phyloP scores from a whole-genome alignment of 768 basidiomycete species.

The Rhodocollybia butyracea region DNA sequence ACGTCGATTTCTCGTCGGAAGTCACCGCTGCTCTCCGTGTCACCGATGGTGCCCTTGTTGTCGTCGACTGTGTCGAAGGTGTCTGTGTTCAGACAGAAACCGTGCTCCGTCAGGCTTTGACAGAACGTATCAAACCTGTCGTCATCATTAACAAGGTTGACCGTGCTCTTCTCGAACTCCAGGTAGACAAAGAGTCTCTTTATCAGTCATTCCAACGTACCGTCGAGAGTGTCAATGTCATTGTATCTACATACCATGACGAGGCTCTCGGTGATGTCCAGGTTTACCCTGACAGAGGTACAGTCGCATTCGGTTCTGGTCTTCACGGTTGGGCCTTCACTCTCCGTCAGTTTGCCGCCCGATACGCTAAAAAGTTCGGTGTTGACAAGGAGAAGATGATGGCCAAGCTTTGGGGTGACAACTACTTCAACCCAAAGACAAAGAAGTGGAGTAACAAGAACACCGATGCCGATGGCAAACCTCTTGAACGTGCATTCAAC shows the following conservation, averaged over 20 bases:
- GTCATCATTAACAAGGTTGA: slow-evolving; percentile 99
- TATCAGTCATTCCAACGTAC: slow-evolving; percentile 98
- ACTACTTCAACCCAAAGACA: slow-evolving; percentile 97
- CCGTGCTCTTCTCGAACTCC: slow-evolving; percentile 97
- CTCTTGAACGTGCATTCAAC: slow-evolving; percentile 98
- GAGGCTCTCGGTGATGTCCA: slow-evolving; percentile 94
- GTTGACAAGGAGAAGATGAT: slow-evolving; percentile 99
- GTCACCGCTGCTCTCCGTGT: slow-evolving; percentile 99
- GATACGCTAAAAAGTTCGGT: slow-evolving; percentile 98
- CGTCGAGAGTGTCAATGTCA: slow-evolving; percentile 97
- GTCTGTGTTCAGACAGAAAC: slow-evolving; percentile 99
- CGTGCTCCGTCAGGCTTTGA: slow-evolving; percentile 93
- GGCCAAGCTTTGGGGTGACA: slow-evolving; percentile 97
- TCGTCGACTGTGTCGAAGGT: slow-evolving; percentile 99
- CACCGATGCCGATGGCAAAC: slow-evolving; percentile 76
- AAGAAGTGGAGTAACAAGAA: slow-evolving; percentile 91
- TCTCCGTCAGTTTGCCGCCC: slow-evolving; percentile 91
- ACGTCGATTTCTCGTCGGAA: slow-evolving; percentile 99
- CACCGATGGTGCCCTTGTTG: slow-evolving; percentile 98
- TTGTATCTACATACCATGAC: slow-evolving; percentile 97
- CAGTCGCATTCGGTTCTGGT: slow-evolving; percentile 98
- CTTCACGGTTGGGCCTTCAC: slow-evolving; percentile 99
- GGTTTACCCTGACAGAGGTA: slow-evolving; percentile 97
- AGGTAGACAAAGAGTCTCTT: slow-evolving; percentile 94
- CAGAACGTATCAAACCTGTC: slow-evolving; percentile 99